Conservation (phyloP, 352 stramenopile genomes). For the Globisporangium lucens region DNA sequence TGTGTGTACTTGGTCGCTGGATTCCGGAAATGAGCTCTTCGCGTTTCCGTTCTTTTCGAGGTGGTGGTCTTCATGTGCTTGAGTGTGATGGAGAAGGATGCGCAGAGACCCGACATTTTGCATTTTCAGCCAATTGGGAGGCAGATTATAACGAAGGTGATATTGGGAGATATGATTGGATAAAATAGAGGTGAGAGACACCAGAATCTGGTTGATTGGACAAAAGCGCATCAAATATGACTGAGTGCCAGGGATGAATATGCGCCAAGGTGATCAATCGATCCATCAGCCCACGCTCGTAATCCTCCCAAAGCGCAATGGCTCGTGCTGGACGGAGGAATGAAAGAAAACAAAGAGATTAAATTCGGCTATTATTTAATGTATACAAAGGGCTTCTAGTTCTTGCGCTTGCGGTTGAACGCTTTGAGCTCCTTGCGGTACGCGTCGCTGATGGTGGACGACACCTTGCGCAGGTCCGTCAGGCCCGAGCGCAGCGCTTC, state of each 20-base stretch:
- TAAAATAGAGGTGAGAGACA: neutral
- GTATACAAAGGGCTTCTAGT: conserved; percentile 32
- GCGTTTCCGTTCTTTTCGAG: neutral
- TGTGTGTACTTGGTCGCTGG: neutral
- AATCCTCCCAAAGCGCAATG: neutral
- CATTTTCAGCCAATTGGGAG: conserved; percentile 9
- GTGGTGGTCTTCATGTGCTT: conserved; percentile 10
- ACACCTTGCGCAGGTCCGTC: conserved; percentile 72
- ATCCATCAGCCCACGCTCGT: neutral
- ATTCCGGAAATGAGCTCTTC: conserved; percentile 16
- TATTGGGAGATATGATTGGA: neutral
- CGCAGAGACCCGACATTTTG: neutral
- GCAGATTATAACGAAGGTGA: conserved; percentile 7
- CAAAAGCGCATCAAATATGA: conserved; percentile 3
- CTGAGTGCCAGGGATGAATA: neutral
- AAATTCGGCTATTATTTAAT: conserved; percentile 19
- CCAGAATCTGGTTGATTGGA: neutral
- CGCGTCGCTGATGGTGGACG: conserved; percentile 62
- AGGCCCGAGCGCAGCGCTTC: conserved; percentile 61
- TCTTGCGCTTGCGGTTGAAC: conserved; percentile 82
- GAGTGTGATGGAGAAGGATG: conserved; percentile 5
- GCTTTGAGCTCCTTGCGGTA: conserved; percentile 84
- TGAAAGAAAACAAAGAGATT: neutral
- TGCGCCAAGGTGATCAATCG: neutral
- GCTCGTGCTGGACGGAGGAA: neutral